phyloP scores from a whole-genome alignment of 1,284 basidiomycete genomes.

The Cryptococcus neoformans region DNA sequence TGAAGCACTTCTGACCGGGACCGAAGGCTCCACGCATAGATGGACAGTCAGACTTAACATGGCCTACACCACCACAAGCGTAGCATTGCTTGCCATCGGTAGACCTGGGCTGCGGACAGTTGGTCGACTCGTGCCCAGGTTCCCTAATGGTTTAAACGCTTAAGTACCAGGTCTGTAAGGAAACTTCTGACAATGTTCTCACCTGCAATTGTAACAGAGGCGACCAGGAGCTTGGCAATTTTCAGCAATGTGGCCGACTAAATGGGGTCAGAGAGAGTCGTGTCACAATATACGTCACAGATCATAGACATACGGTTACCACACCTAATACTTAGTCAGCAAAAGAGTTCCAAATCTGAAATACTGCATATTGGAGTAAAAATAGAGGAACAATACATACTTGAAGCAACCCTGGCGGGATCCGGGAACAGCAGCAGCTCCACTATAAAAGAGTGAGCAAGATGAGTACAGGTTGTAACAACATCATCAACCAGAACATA shows the following conservation, averaged over 20 bases:
- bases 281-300: background rate
- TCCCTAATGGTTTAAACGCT: constrained; percentile 45
- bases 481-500: no score
- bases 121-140: constrained; percentile 83
- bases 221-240: constrained; percentile 80
- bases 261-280: background rate
- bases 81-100: constrained; percentile 75
- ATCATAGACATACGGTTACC: constrained; percentile 35
- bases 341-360: background rate
- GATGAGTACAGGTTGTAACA: no score
- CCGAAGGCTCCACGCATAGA: constrained; percentile 60
- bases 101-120: constrained; percentile 77
- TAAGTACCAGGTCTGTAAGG: background rate
- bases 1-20: constrained; percentile 73
- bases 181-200: background rate
- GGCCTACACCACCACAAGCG: constrained; percentile 65
- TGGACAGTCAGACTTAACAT: constrained; percentile 72
- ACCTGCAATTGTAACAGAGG: constrained; percentile 85
- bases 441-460: constrained; percentile 12
- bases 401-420: constrained; percentile 49
- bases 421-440: constrained; percentile 38
- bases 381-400: constrained; percentile 18
- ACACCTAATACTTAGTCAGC: constrained; percentile 17
- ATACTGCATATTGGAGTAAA: background rate
- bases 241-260: constrained; percentile 85